Evolutionary conservation across 345 rosid genomes (phyloP).

Genomic region (Stellera chamaejasme): DNA sequence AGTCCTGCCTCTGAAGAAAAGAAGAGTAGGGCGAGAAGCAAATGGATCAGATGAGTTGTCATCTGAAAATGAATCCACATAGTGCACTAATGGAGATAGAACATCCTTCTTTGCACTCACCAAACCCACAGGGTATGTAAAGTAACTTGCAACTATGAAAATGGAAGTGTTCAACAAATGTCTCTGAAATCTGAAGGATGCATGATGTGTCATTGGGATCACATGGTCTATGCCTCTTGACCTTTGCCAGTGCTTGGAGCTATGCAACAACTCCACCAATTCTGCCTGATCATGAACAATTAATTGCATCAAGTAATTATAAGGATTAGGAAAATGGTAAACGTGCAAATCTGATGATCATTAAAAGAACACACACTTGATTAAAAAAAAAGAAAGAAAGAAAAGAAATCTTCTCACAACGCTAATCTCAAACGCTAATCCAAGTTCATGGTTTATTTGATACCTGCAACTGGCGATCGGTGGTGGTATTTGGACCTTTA

Average conservation of each 20-base stretch:
- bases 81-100: slow-evolving; percentile 79
- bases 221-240: slow-evolving; percentile 89
- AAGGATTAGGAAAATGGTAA: not conserved
- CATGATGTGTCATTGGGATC: slow-evolving; percentile 88
- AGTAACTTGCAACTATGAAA: slow-evolving; percentile 72
- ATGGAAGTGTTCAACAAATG: slow-evolving; percentile 69
- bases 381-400: not conserved
- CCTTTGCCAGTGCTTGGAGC: slow-evolving; percentile 72
- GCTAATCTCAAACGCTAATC: no score
- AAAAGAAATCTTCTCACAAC: no score
- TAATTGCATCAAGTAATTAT: not conserved
- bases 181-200: slow-evolving; percentile 79
- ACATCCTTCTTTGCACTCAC: slow-evolving; percentile 71
- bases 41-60: slow-evolving; percentile 46
- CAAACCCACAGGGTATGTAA: slow-evolving; percentile 52
- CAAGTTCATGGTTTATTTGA: no score
- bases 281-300: slow-evolving; percentile 56
- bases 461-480: slow-evolving; percentile 95
- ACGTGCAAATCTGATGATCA: no score
- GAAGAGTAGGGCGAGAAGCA: slow-evolving; percentile 56
- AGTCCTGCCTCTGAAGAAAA: slow-evolving; percentile 82
- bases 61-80: slow-evolving; percentile 54
- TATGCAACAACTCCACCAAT: slow-evolving; percentile 42
- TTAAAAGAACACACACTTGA: not conserved
- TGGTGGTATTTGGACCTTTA: slow-evolving; percentile 33